These are phyloP conservation scores for Pyrrhoderma noxium DNA, from an alignment of 1,284 basidiomycete species.

Conservation along the genomic window DNA sequence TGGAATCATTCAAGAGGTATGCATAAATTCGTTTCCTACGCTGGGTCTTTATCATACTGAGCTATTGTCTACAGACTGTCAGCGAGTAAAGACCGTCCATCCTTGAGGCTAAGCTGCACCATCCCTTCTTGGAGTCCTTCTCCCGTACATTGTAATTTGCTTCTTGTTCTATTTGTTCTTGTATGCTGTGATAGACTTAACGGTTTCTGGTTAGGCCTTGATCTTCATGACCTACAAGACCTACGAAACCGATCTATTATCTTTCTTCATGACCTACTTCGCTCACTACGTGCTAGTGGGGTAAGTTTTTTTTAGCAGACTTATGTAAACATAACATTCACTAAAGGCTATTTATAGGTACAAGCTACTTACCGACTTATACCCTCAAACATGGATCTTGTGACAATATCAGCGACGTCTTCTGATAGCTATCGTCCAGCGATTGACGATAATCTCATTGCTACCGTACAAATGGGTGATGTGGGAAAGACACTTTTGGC, in stretches of 20 bases:
- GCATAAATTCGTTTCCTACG: not conserved
- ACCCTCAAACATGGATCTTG: constrained; percentile 53
- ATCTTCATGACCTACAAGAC: constrained; percentile 62
- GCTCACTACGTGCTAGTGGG: constrained; percentile 51
- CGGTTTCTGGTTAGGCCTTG: constrained; percentile 36
- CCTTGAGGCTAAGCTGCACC: constrained; percentile 50
- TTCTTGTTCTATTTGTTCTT: not conserved
- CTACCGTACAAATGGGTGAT: constrained; percentile 4
- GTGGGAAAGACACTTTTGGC: constrained; percentile 16
- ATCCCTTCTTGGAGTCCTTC: constrained; percentile 56
- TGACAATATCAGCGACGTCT: constrained; percentile 45
- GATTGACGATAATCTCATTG: constrained; percentile 9
- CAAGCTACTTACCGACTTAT: constrained; percentile 52
- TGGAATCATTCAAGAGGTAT: constrained; percentile 13
- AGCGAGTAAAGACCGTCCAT: constrained; percentile 32
- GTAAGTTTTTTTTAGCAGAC: constrained; percentile 33
- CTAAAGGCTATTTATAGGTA: constrained; percentile 32
- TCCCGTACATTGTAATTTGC: constrained; percentile 51
- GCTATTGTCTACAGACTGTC: constrained; percentile 31
- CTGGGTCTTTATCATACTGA: constrained; percentile 3
- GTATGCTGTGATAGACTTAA: not conserved
- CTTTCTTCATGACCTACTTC: constrained; percentile 57
- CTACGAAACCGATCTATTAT: constrained; percentile 53
- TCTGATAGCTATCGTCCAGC: constrained; percentile 31
- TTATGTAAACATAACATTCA: not conserved